Evolutionary conservation across 225 moss, liverwort and hornwort genomes (phyloP), one percentile per base, ranked within the genome.

Genomic region (Asterella californica): DNA sequence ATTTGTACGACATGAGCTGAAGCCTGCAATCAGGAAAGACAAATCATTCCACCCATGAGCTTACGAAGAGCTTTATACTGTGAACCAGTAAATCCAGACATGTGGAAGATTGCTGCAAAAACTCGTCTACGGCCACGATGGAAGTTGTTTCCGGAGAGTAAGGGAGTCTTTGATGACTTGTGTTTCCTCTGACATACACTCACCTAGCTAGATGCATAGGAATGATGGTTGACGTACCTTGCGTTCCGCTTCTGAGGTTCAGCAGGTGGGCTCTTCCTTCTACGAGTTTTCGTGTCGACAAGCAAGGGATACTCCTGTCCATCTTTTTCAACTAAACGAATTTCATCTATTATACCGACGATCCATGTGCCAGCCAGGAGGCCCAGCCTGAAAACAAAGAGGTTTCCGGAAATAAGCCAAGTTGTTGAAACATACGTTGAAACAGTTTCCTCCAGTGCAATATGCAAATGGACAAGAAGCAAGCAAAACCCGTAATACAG

Each of bases 1-100:
- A 80, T 80, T 97, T 97, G 71, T 97, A 97, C 53, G 93, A 91
- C 96, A 94, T 97, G 52, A 97, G 88, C 86, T 97, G 96, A 87
- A 97, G 91, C 89, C 95, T 95, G 90, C 73, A 52, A 61, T 67
- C 67, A 71, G 70, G 2, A 3, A 67, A 67, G 18, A 65, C 33
- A 34, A n/a, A 14, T 9, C 32, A 27, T 67, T 67, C 67, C 14
- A 7, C 9, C 6, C n/a, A 27, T 3, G 30, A 14, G 48, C 25
- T 60, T 60, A 7, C 2, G 18, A n/a, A 22, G 18, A 6, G 61
- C 42, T 42, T n/a, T 42, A 42, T 7, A 7, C 42, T 42, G 42
- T 42, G 42, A 42, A 61, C 6, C 9, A 61, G 25, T 25, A 10
- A 5, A 25, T 61, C 61, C 48, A 71, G n/a, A n/a, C n/a, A 22